A percentile compares a stretch with the other conserved stretches of the same genome.
Conservation (phyloP, 2,329 filamentous ascomycete genomes). For the Pseudopyricularia cyperi region DNA sequence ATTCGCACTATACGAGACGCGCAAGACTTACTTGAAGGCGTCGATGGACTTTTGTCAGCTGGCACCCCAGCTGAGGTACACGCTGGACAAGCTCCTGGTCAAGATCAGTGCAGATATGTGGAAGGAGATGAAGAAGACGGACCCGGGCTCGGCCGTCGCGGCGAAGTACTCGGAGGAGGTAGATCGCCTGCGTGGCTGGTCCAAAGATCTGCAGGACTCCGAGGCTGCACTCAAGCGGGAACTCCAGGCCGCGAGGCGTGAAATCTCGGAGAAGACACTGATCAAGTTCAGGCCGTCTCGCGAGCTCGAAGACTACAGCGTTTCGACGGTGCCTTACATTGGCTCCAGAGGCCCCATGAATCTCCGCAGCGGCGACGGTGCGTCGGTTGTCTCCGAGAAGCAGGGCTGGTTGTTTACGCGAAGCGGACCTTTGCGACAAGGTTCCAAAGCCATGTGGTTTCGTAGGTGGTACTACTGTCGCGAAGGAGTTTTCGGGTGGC, state of each 20-base stretch:
- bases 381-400: conserved; percentile 55
- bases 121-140: conserved; percentile 68
- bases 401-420: conserved; percentile 90
- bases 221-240: conserved; percentile 75
- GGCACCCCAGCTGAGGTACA: conserved; percentile 71
- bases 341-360: conserved; percentile 57
- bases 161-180: conserved; percentile 65
- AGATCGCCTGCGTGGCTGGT: conserved; percentile 86
- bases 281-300: conserved; percentile 64
- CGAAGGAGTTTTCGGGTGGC: conserved; percentile 90
- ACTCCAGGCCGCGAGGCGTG: conserved; percentile 62
- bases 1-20: conserved; percentile 85
- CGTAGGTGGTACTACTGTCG: conserved; percentile 93
- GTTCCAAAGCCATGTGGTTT: conserved; percentile 76
- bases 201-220: conserved; percentile 83
- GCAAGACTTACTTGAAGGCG: conserved; percentile 80
- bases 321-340: conserved; percentile 80
- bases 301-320: conserved; percentile 84
- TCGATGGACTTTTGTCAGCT: conserved; percentile 88
- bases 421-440: conserved; percentile 72
- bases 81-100: conserved; percentile 77
- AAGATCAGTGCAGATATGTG: conserved; percentile 76
- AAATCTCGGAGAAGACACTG: conserved; percentile 70
- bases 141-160: conserved; percentile 46
- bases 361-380: conserved; percentile 40